A percentile compares a stretch with the other conserved stretches of the same genome.
Evolutionary conservation across 73 alveolate genomes (phyloP).

Genomic region (Tetrahymena elliotti): DNA sequence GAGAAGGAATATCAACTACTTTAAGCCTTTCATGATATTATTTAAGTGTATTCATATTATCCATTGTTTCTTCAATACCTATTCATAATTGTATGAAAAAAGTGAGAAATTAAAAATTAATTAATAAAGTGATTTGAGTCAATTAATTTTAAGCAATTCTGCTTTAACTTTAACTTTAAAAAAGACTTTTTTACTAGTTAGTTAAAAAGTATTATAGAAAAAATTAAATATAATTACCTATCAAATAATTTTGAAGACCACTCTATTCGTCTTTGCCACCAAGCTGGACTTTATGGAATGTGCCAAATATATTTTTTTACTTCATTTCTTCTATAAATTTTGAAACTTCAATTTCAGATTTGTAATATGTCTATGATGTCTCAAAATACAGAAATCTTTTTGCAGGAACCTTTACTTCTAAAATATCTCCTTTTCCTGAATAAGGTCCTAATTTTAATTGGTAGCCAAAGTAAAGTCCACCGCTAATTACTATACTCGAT

Average conservation of each 20-base stretch:
- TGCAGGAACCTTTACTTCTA: background rate
- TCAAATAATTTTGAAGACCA: background rate
- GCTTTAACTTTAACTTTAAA: background rate
- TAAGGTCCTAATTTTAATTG: background rate
- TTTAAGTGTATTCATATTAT: background rate
- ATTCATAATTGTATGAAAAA: background rate
- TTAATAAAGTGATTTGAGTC: background rate
- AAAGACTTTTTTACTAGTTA: no score
- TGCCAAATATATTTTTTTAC: background rate
- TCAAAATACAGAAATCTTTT: background rate
- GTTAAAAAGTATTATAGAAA: background rate
- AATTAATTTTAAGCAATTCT: background rate
- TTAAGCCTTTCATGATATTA: background rate
- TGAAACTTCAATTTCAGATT: background rate
- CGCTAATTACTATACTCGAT: background rate
- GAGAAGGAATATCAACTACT: background rate
- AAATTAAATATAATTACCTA: background rate
- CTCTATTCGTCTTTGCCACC: background rate
- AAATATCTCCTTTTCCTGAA: background rate
- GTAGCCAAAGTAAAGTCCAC: background rate
- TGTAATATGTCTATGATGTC: background rate
- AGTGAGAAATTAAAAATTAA: no score
- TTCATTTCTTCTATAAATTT: background rate
- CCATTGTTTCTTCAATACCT: background rate
- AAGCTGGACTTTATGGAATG: background rate